Percentiles rank a stretch among this genome's conserved stretches.
Conservation (phyloP, 2,329 filamentous ascomycete species). For the Tolypocladium tropicale region DNA sequence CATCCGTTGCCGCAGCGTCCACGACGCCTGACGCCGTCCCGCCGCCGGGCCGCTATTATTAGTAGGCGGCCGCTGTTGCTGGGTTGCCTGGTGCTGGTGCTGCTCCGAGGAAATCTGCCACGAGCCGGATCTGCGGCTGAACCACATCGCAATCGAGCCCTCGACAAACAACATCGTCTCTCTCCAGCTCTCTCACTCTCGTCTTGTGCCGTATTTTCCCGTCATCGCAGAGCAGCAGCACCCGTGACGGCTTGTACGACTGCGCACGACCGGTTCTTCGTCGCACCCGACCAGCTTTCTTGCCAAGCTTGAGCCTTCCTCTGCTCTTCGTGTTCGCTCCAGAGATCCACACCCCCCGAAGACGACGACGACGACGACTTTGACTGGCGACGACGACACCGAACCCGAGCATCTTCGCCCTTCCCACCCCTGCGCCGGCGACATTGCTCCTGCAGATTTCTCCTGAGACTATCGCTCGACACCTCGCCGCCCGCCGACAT, state of each 20-base stretch:
- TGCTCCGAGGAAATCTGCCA: neutral
- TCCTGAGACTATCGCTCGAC: neutral
- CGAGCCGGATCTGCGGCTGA: neutral
- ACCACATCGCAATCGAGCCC: too few relatives aligned
- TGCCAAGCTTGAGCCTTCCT: neutral
- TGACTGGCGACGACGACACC: too few relatives aligned
- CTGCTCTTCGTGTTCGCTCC: neutral
- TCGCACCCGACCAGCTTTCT: neutral
- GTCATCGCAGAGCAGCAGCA: too few relatives aligned
- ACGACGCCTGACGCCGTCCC: neutral
- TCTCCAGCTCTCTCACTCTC: too few relatives aligned
- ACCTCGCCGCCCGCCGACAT: neutral
- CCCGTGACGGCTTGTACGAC: neutral
- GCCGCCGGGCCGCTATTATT: neutral
- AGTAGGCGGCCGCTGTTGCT: neutral
- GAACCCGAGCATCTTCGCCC: neutral
- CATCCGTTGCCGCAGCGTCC: neutral
- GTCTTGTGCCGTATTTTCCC: too few relatives aligned
- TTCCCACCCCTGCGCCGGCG: neutral
- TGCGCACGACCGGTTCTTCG: neutral
- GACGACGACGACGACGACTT: neutral
- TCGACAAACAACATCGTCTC: neutral
- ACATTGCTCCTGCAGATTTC: neutral
- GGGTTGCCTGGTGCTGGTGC: too few relatives aligned
- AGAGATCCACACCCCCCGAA: neutral